phyloP scores from a whole-genome alignment of 345 rosid species.

The Zanthoxylum bungeanum region DNA sequence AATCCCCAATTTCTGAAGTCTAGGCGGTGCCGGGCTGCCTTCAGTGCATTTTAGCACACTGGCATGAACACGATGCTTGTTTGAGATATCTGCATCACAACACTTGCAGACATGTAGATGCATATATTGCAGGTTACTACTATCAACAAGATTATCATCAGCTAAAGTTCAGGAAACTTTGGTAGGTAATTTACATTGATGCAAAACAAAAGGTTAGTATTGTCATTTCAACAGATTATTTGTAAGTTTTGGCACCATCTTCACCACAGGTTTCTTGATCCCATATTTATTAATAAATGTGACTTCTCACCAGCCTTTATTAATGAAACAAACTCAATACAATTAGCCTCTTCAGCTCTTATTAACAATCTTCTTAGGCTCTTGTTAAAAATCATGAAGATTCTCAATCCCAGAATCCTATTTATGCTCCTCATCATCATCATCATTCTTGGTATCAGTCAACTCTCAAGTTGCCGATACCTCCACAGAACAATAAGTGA shows the following conservation, averaged over 20 bases:
- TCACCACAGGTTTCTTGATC: slow-evolving; percentile 15
- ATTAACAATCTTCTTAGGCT: not conserved
- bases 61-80: not conserved
- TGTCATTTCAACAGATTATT: slow-evolving; percentile 4
- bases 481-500: not conserved
- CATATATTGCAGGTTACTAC: not conserved
- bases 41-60: too few relatives aligned
- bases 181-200: not conserved
- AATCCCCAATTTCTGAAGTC: too few relatives aligned
- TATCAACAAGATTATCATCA: too few relatives aligned
- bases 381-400: slow-evolving; percentile 15
- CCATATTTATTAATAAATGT: slow-evolving; percentile 1
- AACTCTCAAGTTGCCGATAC: slow-evolving; percentile 27
- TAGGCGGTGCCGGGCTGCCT: too few relatives aligned
- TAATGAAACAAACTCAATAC: slow-evolving; percentile 3
- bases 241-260: slow-evolving; percentile 15
- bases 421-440: slow-evolving; percentile 15
- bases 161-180: too few relatives aligned
- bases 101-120: not conserved
- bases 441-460: slow-evolving; percentile 16
- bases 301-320: not conserved
- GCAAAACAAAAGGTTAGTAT: not conserved
- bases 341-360: not conserved
- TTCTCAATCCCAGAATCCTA: slow-evolving; percentile 11
- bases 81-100: not conserved